Evolutionary conservation across 2,329 filamentous ascomycete species (phyloP).

Genomic region (Calonectria pauciramosa): DNA sequence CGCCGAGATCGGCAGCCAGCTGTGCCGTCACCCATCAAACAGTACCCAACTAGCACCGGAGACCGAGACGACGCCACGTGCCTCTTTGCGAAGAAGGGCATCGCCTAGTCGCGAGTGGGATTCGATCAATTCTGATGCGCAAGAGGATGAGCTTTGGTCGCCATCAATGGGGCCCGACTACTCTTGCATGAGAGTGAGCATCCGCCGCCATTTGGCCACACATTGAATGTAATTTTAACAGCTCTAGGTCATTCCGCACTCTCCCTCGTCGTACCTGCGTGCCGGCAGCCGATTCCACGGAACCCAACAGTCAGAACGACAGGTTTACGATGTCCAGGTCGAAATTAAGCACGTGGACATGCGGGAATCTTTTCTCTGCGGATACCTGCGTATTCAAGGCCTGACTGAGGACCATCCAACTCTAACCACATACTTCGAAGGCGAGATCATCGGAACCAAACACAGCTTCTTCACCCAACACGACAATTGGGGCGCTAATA

Average conservation of each 20-base stretch:
- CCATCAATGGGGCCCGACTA: constrained; percentile 56
- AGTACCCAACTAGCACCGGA: constrained; percentile 36
- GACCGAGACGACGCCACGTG: constrained; percentile 32
- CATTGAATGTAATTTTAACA: constrained; percentile 29
- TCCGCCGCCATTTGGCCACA: background rate
- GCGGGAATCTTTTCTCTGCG: constrained; percentile 92
- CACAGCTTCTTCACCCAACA: constrained; percentile 95
- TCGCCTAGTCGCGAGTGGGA: constrained; percentile 39
- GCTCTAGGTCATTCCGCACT: constrained; percentile 77
- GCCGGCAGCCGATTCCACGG: constrained; percentile 91
- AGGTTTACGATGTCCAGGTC: constrained; percentile 95
- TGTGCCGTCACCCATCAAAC: constrained; percentile 41
- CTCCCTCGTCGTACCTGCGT: constrained; percentile 88
- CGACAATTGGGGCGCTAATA: constrained; percentile 89
- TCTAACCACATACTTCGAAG: constrained; percentile 98
- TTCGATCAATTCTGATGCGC: constrained; percentile 39
- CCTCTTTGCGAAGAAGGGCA: constrained; percentile 29
- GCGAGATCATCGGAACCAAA: constrained; percentile 95
- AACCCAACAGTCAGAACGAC: constrained; percentile 92
- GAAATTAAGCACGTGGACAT: constrained; percentile 98
- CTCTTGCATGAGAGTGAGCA: constrained; percentile 53
- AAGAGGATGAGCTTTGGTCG: constrained; percentile 50
- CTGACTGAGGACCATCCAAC: constrained; percentile 96
- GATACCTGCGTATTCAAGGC: constrained; percentile 95
- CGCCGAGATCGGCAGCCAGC: constrained; percentile 40